Base-by-base conservation (phyloP, 805 yeast species). In the Clavispora phyllophila region DNA sequence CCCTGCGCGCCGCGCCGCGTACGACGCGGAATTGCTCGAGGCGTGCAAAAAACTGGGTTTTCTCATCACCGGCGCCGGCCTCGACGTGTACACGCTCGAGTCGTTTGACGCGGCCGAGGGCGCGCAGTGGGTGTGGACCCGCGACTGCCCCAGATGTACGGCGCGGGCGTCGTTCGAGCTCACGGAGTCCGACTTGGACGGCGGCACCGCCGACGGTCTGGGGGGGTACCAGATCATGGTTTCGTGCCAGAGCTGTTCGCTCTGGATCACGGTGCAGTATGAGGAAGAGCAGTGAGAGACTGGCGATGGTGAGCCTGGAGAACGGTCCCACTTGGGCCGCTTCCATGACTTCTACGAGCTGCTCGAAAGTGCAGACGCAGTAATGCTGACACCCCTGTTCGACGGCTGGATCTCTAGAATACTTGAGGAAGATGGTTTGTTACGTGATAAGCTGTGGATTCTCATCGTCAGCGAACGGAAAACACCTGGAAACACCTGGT, bases 221-320 rank as follows among this genome's bases (percentile, higher is more conserved):
- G 73, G 81, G 0, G 67, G 67, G 13, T 82, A 70, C 49, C 84
- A 83, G 48, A 73, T 90, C 1, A 70, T 87, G 18, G 79, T 87
- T 0, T 96, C 90, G 55, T 91, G 98, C 58, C 58, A 66, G 10
- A 81, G 85, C 25, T 91, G 98, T 60, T 86, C 95, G 58, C 58
- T 89, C 24, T 91, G 96, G 96, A 62, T 91, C 20, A 79, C 79
- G 39, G 89, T 91, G 2, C 73, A 71, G 49, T 87, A 82, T 55
- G 78, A 70, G 50, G 89, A 79, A 49, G 67, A 51, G 28, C n/a
- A 19, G n/a, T 14, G 34, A 18, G n/a, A n/a, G n/a, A n/a, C n/a
- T n/a, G n/a, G n/a, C n/a, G n/a, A n/a, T n/a, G n/a, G n/a, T n/a
- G n/a, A n/a, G n/a, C n/a, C n/a, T n/a, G n/a, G n/a, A n/a, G n/a